Evolutionary conservation across 306 rosid species (phyloP).

Genomic region (Cicer bijugum): DNA sequence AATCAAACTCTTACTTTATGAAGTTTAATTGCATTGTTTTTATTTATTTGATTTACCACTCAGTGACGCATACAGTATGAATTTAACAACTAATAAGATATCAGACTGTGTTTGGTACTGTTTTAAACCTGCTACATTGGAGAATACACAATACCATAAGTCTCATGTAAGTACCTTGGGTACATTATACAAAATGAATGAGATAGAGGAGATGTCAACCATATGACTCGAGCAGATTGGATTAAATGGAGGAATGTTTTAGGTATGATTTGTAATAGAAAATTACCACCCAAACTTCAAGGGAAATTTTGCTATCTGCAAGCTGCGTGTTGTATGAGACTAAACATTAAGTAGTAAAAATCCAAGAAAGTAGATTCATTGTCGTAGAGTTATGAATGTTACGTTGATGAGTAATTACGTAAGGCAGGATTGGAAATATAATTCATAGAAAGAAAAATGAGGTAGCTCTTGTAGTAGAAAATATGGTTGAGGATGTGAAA

Average conservation of each 20-base stretch:
- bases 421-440: background rate
- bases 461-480: background rate
- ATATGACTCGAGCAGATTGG: background rate
- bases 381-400: background rate
- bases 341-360: background rate
- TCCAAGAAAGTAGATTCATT: background rate
- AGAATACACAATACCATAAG: conserved; percentile 1
- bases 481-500: background rate
- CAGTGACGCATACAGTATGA: conserved; percentile 12
- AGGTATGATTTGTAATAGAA: background rate
- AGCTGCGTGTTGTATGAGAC: background rate
- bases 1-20: background rate
- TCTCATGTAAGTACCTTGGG: background rate
- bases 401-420: background rate
- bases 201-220: conserved; percentile 10
- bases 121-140: background rate
- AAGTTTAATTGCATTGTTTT: background rate
- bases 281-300: background rate
- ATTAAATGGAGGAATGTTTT: background rate
- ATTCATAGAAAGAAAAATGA: background rate
- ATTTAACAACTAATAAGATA: background rate
- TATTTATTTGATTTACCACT: conserved; percentile 11
- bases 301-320: background rate
- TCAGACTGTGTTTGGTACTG: background rate
- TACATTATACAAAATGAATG: background rate